Base-by-base conservation (phyloP, 768 basidiomycete species). In the Gelatoporia subvermispora region DNA sequence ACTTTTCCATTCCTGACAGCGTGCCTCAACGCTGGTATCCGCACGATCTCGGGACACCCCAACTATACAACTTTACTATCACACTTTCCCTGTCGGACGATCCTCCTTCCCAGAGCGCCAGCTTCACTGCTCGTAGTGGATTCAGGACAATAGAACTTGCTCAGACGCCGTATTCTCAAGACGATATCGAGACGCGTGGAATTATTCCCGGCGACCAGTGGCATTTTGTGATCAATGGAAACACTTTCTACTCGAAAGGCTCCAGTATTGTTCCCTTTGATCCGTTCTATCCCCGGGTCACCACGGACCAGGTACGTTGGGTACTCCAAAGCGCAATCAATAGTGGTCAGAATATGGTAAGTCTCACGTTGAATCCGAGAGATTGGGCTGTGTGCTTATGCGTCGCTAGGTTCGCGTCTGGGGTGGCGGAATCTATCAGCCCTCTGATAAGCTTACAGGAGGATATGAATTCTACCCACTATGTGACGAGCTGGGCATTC, bases 191-290 rank as follows among this genome's bases (percentile, higher is more conserved):
- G 2, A 54, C 60, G 25, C 69, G 74, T 4, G 77, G 78, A 1
- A 79, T 81, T 46, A 79, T 72, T 1, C 78, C 79, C 1, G 79
- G 79, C 7, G 78, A 82, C 52, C 72, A 81, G 53, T 81, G 77
- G 73, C 77, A 81, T 58, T 81, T 82, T 57, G 70, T 75, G 51
- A 68, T 82, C 48, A 81, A 82, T 44, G 79, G 80, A 8, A 72
- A 73, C 57, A 70, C 72, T 13, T 79, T 81, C 54, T 81, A 78
- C 50, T 73, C 70, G 43, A 66, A 72, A 8, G 79, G 80, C 8
- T 78, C 77, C 20, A 82, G 79, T 45, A 72, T 79, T 53, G 78
- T 82, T 48, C 81, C 81, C 1, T 81, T 79, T 52, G 80, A 82
- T 60, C 75, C 76, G 8, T 81, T 82, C 60, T 80, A 81, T 50